Percentiles rank a stretch among this genome's conserved stretches.
These are phyloP conservation scores for Daldinia sp. DNA, from an alignment of 2,329 filamentous ascomycete species.

Conservation along the genomic window DNA sequence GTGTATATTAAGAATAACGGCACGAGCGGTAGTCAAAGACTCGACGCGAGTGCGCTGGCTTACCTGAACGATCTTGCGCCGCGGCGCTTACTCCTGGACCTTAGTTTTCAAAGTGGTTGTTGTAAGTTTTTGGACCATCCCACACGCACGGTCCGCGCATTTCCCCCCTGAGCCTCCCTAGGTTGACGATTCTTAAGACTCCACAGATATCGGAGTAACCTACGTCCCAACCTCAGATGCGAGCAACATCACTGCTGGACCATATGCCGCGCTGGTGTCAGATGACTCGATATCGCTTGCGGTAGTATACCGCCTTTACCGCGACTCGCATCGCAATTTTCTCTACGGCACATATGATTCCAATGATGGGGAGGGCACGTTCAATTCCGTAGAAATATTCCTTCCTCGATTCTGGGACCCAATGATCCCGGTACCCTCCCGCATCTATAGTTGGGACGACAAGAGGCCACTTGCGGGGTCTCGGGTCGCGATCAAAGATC, in stretches of 20 bases:
- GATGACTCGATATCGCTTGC: not conserved
- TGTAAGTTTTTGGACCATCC: not conserved
- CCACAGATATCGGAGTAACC: not conserved
- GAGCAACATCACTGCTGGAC: not conserved
- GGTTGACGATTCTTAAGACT: not conserved
- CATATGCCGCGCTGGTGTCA: not conserved
- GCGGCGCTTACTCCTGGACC: not conserved
- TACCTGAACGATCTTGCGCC: conserved; percentile 15
- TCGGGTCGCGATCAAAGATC: conserved; percentile 49
- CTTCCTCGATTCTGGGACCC: conserved; percentile 36
- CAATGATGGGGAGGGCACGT: conserved; percentile 33
- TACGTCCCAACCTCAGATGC: not conserved
- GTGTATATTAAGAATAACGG: conserved; percentile 45
- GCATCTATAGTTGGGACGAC: conserved; percentile 49
- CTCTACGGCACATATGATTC: conserved; percentile 40
- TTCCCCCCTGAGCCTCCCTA: not conserved
- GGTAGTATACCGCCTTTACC: conserved; percentile 39
- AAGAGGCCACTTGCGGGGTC: conserved; percentile 46
- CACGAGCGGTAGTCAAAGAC: conserved; percentile 32
- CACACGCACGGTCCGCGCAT: not conserved
- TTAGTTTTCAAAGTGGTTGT: not conserved
- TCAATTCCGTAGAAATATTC: conserved; percentile 32
- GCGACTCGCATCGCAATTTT: conserved; percentile 37
- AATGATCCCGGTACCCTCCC: conserved; percentile 49
- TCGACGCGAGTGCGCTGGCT: conserved; percentile 33